Base-by-base conservation (phyloP, 2,329 filamentous ascomycete genomes). In the Aspergillus latus region DNA sequence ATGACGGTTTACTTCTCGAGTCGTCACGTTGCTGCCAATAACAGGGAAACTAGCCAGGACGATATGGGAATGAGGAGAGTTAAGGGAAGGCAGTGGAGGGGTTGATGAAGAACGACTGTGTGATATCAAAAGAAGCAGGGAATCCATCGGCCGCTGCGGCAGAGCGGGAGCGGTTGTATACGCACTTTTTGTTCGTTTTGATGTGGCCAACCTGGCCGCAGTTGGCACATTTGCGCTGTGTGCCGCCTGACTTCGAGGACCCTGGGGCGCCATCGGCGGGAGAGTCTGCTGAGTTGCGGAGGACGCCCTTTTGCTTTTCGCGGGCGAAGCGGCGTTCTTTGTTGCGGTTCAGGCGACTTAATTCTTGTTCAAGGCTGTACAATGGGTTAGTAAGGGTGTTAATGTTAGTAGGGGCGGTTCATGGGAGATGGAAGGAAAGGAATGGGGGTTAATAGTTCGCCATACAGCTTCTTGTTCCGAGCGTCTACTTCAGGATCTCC, bases 111-210 rank as follows among this genome's bases (percentile, higher is more conserved):
- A 50, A 50, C 7, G 53, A 49, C 48, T 57, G 49, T 40, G 48
- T 46, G 29, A 51, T 49, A 21, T 56, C 47, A 44, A 54, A 53
- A 42, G 56, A 50, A n/a, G 42, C 2, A 47, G 54, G 40, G 46
- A 54, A 40, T 40, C 39, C 42, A 39, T 42, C 29, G 36, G 40
- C 52, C 28, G 26, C 21, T 26, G 26, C 21, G 40, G 42, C 16
- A 40, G 42, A 15, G 26, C 42, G 29, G 21, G 43, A 37, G 29
- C 46, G 34, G 34, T 50, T 49, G 29, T 46, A 30, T 40, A 59
- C 64, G 59, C 84, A 94, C 91, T 97, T 97, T 79, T 97, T 96
- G 80, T 97, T 97, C 47, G 93, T 97, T 77, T 97, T 97, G 80
- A 99, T 99, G 70, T 99, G 94, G 32, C 94, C 94, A 53, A 96